Base-by-base conservation (phyloP, 2,329 filamentous ascomycete species). In the Allantophomopsis lycopodina region DNA sequence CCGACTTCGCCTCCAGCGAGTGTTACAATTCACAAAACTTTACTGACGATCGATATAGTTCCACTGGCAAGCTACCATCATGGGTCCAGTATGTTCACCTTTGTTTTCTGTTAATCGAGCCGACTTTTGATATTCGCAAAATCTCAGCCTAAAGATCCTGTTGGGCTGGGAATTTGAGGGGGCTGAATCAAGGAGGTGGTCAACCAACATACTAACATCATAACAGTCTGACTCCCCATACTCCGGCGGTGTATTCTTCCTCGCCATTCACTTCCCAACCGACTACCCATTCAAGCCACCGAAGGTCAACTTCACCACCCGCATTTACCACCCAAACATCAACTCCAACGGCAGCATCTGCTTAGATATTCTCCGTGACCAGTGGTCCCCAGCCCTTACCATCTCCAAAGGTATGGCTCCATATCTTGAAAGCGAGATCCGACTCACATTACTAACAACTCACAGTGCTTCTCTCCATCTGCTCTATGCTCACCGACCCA, bases 261-360 rank as follows among this genome's bases (percentile, higher is more conserved):
- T 98, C 51, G 81, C 83, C 53, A 98, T 98, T 60, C 87, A 95
- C 69, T 96, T 98, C 74, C 91, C 91, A 52, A 98, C 91, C 73
- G 91, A 98, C 73, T 98, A 98, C 68, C 91, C 91, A 33, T 98
- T 98, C 76, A 98, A 98, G 82, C 91, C 91, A 47, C 91, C 91
- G 54, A 98, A 98, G 78, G 88, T 98, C 67, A 95, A 95, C 82
- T 98, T 98, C 76, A 96, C 87, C 55, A 98, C 91, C 50, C 83
- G 89, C 60, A 96, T 98, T 71, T 98, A 98, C 65, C 91, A 98
- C 70, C 91, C 91, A 57, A 98, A 98, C 70, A 98, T 98, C 86
- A 98, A 98, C 79, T 94, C 86, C 52, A 96, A 96, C 64, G 91
- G 91, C 65, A 95, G 88, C 66, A 98, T 98, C 66, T 98, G 91